Base-by-base conservation (phyloP, 2,329 filamentous ascomycete genomes). In the Cladosporium cucumerinum region DNA sequence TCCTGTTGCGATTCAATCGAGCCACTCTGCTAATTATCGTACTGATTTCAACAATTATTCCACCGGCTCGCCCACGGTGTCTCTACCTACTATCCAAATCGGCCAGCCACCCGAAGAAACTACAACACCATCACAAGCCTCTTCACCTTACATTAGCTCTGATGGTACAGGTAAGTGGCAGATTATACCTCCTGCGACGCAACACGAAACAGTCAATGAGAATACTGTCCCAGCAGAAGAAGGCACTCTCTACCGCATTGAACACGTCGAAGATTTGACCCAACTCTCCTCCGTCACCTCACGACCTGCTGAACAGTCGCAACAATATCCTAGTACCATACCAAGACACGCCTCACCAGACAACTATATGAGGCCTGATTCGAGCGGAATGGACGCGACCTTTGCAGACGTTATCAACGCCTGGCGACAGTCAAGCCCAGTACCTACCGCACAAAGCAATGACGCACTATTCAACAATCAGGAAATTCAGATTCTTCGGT, bases 401-500 rank as follows among this genome's bases (percentile, higher is more conserved):
- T 55, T 62, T 36, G 23, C 46, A 26, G 25, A 54, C 1, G 48
- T 62, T n/a, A 64, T 64, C 61, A 49, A 30, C 28, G 61, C 52
- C 3, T 64, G 61, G 61, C 52, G 58, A 25, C 25, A 58, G 21
- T 57, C 43, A 7, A 32, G 49, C 52, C 55, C 57, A 34, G 1
- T 26, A 39, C n/a, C 52, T 16, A 48, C 59, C 34, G n/a, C 49
- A 23, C 51, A 64, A 28, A 61, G 57, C 12, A 23, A 23, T 8
- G 39, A 54, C 46, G 1, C 32, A 26, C 46, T 39, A 55, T 62
- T 62, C 48, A 51, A 55, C 18, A 54, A 55, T 28, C 49, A 62
- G 32, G 49, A 66, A 34, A 43, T 65, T 14, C 59, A 65, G 14
- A 48, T 28, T 5, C 48, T 65, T 8, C 60, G 65, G n/a, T 48